These are phyloP conservation scores for Leucaena leucocephala DNA, from an alignment of 306 rosid genomes.

Conservation along the genomic window DNA sequence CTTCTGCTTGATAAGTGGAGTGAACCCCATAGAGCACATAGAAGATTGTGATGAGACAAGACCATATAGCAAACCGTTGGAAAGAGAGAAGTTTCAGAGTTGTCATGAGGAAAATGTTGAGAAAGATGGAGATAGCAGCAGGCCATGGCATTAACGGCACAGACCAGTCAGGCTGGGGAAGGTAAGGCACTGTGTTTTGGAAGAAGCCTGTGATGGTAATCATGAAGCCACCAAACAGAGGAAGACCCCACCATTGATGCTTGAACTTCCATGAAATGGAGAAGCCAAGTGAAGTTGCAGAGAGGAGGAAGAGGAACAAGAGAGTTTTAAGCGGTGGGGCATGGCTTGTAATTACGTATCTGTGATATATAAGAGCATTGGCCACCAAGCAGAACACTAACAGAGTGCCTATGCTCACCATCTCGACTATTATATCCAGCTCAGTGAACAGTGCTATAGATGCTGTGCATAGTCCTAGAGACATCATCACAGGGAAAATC, in stretches of 20 bases:
- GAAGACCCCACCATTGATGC: constrained; percentile 67
- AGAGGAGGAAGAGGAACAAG: constrained; percentile 71
- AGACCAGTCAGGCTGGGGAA: constrained; percentile 49
- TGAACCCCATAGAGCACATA: constrained; percentile 92
- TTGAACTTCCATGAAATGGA: constrained; percentile 69
- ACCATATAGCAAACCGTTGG: constrained; percentile 72
- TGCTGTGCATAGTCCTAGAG: constrained; percentile 81
- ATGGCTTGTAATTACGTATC: constrained; percentile 57
- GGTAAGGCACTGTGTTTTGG: constrained; percentile 56
- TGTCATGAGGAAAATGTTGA: constrained; percentile 78
- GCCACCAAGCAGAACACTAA: constrained; percentile 90
- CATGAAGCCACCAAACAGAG: constrained; percentile 50
- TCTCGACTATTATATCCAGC: constrained; percentile 64
- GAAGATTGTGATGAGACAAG: constrained; percentile 64
- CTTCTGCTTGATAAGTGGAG: constrained; percentile 81
- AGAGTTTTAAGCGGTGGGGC: constrained; percentile 57
- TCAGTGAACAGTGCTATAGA: constrained; percentile 81
- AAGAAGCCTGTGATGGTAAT: constrained; percentile 60
- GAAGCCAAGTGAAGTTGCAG: constrained; percentile 66
- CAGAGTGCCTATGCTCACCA: constrained; percentile 77
- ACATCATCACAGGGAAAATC: not conserved
- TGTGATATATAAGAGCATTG: constrained; percentile 75
- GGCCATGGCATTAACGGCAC: constrained; percentile 98
- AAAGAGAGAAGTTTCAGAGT: constrained; percentile 57
- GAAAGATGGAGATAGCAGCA: constrained; percentile 72